Percentiles rank a stretch among this genome's conserved stretches.
Conservation (phyloP, 2,329 filamentous ascomycete genomes). For the Neonectria sp. region DNA sequence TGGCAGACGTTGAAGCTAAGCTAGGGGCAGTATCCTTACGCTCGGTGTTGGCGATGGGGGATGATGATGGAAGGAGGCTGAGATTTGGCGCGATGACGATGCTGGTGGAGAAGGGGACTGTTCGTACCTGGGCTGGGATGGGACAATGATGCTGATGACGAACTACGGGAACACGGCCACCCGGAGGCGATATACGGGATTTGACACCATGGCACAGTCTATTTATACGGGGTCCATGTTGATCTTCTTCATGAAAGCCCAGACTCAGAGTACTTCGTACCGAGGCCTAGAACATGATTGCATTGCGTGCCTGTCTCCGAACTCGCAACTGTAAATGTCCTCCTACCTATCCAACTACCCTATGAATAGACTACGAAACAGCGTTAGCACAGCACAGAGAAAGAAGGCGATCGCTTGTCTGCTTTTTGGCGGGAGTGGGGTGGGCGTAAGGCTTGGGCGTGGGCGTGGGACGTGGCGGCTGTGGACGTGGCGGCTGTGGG, state of each 20-base stretch:
- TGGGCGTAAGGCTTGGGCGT: background rate
- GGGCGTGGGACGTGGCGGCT: background rate
- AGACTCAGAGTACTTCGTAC: background rate
- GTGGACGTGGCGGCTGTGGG: background rate
- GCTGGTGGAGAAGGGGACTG: background rate
- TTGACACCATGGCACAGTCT: no score
- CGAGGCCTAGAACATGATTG: no score
- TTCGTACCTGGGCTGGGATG: background rate
- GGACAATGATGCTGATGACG: background rate
- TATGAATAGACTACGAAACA: background rate
- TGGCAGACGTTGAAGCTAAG: background rate
- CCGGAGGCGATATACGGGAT: background rate
- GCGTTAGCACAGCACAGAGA: background rate
- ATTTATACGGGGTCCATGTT: no score
- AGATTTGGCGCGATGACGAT: slow-evolving; percentile 3
- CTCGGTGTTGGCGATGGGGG: background rate
- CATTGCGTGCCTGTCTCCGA: no score
- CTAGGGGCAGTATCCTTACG: background rate
- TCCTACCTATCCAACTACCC: no score
- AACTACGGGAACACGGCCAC: background rate
- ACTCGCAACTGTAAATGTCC: no score
- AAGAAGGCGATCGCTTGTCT: background rate
- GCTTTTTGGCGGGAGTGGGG: background rate
- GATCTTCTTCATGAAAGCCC: background rate
- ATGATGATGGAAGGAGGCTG: background rate